These are phyloP conservation scores for Zymoseptoria crescenta DNA, from an alignment of 2,329 filamentous ascomycete genomes.

Conservation along the genomic window DNA sequence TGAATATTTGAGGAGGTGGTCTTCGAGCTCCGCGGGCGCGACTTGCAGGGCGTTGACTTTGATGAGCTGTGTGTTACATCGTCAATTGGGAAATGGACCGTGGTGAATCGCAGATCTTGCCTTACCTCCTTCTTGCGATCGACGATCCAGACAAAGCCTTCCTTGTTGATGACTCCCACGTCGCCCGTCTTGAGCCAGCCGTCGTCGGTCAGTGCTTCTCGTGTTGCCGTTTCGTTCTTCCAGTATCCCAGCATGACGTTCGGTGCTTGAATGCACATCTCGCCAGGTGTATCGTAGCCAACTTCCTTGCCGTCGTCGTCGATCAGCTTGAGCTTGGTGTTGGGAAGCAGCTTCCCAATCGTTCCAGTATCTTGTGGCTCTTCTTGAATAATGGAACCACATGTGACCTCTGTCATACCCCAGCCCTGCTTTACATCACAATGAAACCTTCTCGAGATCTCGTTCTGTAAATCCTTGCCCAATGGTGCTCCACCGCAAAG, in stretches of 20 bases:
- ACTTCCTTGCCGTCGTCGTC: constrained; percentile 38
- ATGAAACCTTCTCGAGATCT: constrained; percentile 29
- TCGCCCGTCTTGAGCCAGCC: constrained; percentile 34
- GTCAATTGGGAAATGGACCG: background rate
- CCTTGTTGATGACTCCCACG: constrained; percentile 26
- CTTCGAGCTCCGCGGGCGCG: constrained; percentile 26
- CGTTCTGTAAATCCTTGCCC: constrained; percentile 36
- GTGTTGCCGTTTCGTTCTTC: constrained; percentile 34
- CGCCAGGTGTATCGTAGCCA: constrained; percentile 30
- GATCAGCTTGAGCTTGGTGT: constrained; percentile 33
- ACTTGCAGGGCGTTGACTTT: constrained; percentile 36
- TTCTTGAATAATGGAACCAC: constrained; percentile 33
- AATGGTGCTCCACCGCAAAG: constrained; percentile 38
- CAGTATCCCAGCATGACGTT: constrained; percentile 37
- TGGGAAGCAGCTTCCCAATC: constrained; percentile 34
- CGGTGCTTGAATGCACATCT: constrained; percentile 35
- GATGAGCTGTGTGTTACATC: constrained; percentile 28
- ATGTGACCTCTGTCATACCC: constrained; percentile 35
- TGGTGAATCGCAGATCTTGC: background rate
- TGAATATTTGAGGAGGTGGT: constrained; percentile 44
- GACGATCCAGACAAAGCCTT: constrained; percentile 30
- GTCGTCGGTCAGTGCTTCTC: constrained; percentile 30
- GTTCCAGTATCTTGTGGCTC: constrained; percentile 29
- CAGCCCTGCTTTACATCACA: constrained; percentile 34
- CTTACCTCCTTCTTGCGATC: constrained; percentile 29